Base-by-base conservation (phyloP, 768 basidiomycete genomes). In the Boletus bicolor region DNA sequence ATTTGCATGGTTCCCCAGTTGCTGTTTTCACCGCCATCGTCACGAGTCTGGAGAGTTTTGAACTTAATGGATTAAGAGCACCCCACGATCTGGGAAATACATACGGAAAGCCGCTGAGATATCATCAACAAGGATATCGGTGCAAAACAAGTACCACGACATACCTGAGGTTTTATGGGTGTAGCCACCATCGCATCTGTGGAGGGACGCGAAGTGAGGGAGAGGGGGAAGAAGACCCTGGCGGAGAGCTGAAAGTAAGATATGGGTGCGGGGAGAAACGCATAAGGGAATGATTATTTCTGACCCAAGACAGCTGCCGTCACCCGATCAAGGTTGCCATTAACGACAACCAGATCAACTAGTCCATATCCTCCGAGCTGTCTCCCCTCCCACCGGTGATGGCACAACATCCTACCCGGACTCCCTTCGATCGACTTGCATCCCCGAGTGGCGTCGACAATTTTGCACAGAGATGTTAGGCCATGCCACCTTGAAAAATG, bases 1-100 rank as follows among this genome's bases (percentile, higher is more conserved):
- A 76, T 73, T 48, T 77, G 75, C 8, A 70, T 36, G 14, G 70
- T 7, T 14, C 48, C 48, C 72, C 72, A 74, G 17, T 35, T 19
- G 15, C 28, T 37, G 2, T 30, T 10, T 35, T 11, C 36, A 24
- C n/a, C 3, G 14, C 17, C 46, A 12, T 53, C 57, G 21, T 56
- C 48, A 28, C 66, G 64, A 49, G 57, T 52, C 69, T 72, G 46
- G 26, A 46, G 26, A 41, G 1, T 9, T 14, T 50, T 17, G 47
- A 44, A 43, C 7, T 53, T 14, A 36, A 39, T 12, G 26, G 14
- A 32, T 12, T 28, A 36, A 49, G 34, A 44, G n/a, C 34, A 19
- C 10, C 12, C 38, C 34, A 14, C 30, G 17, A 26, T 37, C 5
- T 42, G 50, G 21, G 41, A 44, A 26, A 21, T 2, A 64, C 68